A percentile compares a stretch with the other conserved stretches of the same genome.
Conservation (phyloP, 495 filamentous ascomycete species). For the Saxophila tyrrhenica region DNA sequence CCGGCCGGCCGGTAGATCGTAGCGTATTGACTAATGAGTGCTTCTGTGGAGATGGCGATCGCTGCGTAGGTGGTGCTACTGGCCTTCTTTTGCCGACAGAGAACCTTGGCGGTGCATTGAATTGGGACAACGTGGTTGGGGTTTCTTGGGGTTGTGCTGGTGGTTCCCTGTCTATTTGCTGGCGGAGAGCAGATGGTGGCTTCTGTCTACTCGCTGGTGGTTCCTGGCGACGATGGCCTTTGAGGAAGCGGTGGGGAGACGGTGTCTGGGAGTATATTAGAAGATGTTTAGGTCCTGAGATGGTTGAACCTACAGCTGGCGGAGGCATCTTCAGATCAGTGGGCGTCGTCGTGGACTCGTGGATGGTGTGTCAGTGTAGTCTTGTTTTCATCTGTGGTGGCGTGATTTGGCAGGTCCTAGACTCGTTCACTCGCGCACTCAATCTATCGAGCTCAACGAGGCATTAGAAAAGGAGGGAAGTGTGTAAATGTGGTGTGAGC, state of each 20-base stretch:
- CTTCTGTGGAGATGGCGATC: slow-evolving; percentile 8
- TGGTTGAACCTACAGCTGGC: no score
- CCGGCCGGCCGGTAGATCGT: not conserved
- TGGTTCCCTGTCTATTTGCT: not conserved
- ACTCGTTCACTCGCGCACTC: no score
- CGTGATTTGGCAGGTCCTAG: no score
- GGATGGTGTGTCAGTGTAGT: no score
- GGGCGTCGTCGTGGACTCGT: no score
- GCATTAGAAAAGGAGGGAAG: no score
- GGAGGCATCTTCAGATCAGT: no score
- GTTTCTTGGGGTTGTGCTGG: not conserved
- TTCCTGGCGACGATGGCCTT: slow-evolving; percentile 1
- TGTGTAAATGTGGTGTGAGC: no score
- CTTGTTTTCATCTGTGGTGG: no score
- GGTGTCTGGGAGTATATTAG: no score
- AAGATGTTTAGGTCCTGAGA: no score
- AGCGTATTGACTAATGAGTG: slow-evolving; percentile 1
- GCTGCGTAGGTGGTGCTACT: not conserved
- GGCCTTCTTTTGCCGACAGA: not conserved
- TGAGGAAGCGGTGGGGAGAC: slow-evolving; percentile 13
- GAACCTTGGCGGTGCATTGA: slow-evolving; percentile 10
- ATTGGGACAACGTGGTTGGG: not conserved
- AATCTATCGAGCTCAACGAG: no score
- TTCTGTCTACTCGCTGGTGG: not conserved
- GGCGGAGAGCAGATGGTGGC: slow-evolving; percentile 1